Evolutionary conservation across 2,329 filamentous ascomycete genomes (phyloP).

Genomic region (Fusarium tjaetaba): DNA sequence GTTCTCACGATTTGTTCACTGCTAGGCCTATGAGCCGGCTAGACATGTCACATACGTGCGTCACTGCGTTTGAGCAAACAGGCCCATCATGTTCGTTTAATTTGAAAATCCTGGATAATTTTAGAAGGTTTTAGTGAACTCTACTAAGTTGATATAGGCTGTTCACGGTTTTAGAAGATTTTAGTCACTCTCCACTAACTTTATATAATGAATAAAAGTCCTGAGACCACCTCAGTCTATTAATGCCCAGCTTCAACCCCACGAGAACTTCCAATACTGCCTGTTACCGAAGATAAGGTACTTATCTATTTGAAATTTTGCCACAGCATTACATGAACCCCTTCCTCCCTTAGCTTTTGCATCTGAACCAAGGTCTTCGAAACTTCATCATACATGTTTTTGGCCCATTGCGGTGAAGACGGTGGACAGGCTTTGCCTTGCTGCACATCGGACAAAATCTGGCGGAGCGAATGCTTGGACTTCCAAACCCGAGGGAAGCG

Average conservation of each 20-base stretch:
- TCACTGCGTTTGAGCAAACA: neutral
- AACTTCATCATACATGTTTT: neutral
- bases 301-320: neutral
- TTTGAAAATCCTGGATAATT: neutral
- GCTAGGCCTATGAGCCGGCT: neutral
- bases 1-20: neutral
- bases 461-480: accelerated
- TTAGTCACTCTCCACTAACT: no score
- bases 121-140: neutral
- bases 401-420: accelerated
- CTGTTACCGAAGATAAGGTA: neutral
- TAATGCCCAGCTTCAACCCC: neutral
- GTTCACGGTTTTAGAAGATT: no score
- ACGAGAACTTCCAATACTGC: neutral
- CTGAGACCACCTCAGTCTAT: neutral
- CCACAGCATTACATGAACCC: neutral
- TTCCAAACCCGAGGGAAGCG: neutral
- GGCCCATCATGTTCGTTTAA: neutral
- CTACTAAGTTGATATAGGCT: neutral
- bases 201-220: neutral
- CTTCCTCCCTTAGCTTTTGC: neutral
- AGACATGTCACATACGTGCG: no score
- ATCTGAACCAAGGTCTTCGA: neutral
- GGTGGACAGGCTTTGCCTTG: neutral
- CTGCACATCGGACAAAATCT: neutral